Conservation (phyloP, 139 green algal species). For the Asterochloris sp. region DNA sequence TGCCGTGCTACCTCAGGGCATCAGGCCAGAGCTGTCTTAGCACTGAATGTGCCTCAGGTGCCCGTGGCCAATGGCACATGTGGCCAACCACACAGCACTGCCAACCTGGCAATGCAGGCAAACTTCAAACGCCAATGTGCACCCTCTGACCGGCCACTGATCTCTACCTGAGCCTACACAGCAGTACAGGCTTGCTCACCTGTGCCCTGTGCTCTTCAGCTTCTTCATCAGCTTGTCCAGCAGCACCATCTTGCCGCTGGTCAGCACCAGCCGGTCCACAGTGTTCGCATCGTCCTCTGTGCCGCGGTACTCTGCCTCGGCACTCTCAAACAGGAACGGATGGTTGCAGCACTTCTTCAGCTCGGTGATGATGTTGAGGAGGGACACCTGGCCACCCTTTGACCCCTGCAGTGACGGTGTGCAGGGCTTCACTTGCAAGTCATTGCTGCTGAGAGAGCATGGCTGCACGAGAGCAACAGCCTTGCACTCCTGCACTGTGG, state of each 20-base stretch:
- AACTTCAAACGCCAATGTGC: no score
- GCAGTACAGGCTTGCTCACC: constrained; percentile 19
- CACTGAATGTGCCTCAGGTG: no score
- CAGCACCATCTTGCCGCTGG: constrained; percentile 84
- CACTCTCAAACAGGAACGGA: constrained; percentile 71
- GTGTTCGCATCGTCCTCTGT: constrained; percentile 38
- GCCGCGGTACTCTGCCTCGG: constrained; percentile 58
- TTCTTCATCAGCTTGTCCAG: constrained; percentile 91
- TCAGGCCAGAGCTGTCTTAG: no score
- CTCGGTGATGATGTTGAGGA: constrained; percentile 65
- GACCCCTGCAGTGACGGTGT: constrained; percentile 21
- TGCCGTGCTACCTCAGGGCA: no score
- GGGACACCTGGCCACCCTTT: constrained; percentile 5
- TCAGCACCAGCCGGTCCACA: constrained; percentile 67
- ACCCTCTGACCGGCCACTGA: background rate
- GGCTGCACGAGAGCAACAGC: no score
- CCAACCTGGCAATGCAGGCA: no score
- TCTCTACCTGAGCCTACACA: no score
- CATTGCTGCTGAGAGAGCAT: no score
- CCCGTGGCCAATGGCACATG: no score
- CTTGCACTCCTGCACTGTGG: no score
- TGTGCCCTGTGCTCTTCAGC: constrained; percentile 79
- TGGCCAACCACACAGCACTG: no score
- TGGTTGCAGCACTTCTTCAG: constrained; percentile 97
- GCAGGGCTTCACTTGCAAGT: no score